A percentile compares a stretch with the other conserved stretches of the same genome.
These are phyloP conservation scores for Bonia amplexicaulis DNA, from an alignment of 176 grass and related monocot species.

Conservation along the genomic window DNA sequence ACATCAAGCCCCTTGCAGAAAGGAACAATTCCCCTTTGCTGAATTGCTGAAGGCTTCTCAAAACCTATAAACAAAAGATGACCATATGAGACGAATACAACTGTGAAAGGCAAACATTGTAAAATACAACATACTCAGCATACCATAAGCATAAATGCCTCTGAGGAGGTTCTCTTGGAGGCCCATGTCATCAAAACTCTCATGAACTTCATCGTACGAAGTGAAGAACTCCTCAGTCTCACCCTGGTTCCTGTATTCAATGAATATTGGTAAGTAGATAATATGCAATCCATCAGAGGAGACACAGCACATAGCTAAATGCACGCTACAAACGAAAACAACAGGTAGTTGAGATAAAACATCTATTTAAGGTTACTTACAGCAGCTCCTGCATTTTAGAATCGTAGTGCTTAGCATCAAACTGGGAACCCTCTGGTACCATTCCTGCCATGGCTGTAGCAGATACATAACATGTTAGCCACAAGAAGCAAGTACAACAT, in stretches of 20 bases:
- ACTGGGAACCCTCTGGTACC: slow-evolving; percentile 77
- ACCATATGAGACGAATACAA: not conserved
- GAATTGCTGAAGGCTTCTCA: slow-evolving; percentile 93
- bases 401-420: slow-evolving; percentile 77
- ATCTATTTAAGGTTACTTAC: not conserved
- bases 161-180: slow-evolving; percentile 93
- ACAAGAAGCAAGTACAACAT: not conserved
- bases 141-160: slow-evolving; percentile 95
- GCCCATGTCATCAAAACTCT: slow-evolving; percentile 93
- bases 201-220: slow-evolving; percentile 72
- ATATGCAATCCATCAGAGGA: not conserved
- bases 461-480: not conserved
- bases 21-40: slow-evolving; percentile 87
- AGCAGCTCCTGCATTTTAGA: slow-evolving; percentile 83
- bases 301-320: not conserved
- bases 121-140: not conserved
- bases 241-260: slow-evolving; percentile 36
- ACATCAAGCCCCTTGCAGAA: slow-evolving; percentile 96
- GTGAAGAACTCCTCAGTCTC: slow-evolving; percentile 88
- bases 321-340: not conserved
- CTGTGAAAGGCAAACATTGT: not conserved
- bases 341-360: not conserved
- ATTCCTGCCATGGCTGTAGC: slow-evolving; percentile 68
- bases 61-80: slow-evolving; percentile 52
- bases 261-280: not conserved